Base-by-base conservation (phyloP, 345 rosid species). In the Aquilaria malaccensis region DNA sequence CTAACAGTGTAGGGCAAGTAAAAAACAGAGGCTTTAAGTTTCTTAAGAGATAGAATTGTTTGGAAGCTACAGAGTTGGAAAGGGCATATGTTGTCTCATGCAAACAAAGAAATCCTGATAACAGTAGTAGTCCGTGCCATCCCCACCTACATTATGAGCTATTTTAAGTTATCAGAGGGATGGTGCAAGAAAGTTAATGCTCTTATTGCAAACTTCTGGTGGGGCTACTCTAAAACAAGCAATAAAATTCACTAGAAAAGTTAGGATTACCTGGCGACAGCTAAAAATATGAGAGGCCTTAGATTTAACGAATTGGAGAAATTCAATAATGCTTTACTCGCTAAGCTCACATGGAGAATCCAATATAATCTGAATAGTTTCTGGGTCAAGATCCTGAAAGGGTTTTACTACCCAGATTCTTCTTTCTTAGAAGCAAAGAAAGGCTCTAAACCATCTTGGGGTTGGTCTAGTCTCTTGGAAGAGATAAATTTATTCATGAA, bases 301-400 rank as follows among this genome's bases (percentile, higher is more conserved):
- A 15, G 54, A 7, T 51, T 10, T 5, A 51, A n/a, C 2, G 54
- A 51, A 5, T 51, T 51, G 11, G 54, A 51, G n/a, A 6, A 7
- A 4, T 7, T 51, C 6, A 51, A 51, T 51, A 4, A 7, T 7
- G 54, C 54, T 51, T 10, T 51, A n/a, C n/a, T 51, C 7, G 54
- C 54, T 4, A 51, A 51, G 54, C 54, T 10, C 6, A 13, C n/a
- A 1, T 51, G 15, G 54, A 51, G 54, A n/a, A 11, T 51, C n/a
- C 11, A 10, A 5, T 6, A 22, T 22, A 22, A 22, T 22, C 22
- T 22, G 22, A 22, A 22, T 22, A 22, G 22, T 22, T 22, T 22
- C n/a, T 51, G 54, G 54, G 54, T 51, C n/a, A 51, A 51, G n/a
- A 51, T 51, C 6, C 5, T 51, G n/a, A 51, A 51, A 51, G 54